Base-by-base conservation (phyloP, 2,329 filamentous ascomycete genomes). In the Ophiostoma angusticollis region DNA sequence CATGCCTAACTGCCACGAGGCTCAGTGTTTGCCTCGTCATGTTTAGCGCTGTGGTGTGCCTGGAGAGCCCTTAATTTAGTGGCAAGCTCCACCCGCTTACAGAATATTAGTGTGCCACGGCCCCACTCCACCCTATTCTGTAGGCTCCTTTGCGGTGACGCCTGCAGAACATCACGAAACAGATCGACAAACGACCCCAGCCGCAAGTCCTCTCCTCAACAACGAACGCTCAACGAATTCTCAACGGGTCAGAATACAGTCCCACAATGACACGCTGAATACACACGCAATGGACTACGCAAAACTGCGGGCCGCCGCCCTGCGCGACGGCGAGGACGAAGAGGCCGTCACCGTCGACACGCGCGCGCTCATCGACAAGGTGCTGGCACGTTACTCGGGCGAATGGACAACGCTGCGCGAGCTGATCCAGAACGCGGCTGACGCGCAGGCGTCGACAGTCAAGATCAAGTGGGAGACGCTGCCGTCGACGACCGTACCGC, bases 331-430 rank as follows among this genome's bases (percentile, higher is more conserved):
- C 48, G 82, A 86, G 45, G 85, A 93, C 51, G 91, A 96, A 59
- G 91, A 96, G 60, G 91, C 91, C 30, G 91, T 98, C 41, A 98
- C 91, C 1, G 91, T 98, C 54, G 94, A 98, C 56, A 98, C 91
- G 35, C 74, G 93, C 54, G 91, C 91, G 31, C 62, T 98, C 51
- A 98, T 98, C 55, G 93, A 96, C 64, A 98, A 98, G 61, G 89
- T 98, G 9, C 72, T 98, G 35, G 91, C 91, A 9, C 73, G 91
- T 54, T 98, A 98, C 57, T 94, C 87, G 3, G 89, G 91, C 51
- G 93, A 98, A 65, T 95, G 89, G 80, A 86, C 76, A 6, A 82
- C 73, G 8, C 64, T 98, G 14, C 77, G 91, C 66, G 91, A 98
- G 58, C 77, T 98, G 45, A 86, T 98, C 31, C 91, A 98, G 55